Percentiles rank a stretch among this genome's conserved stretches.
phyloP scores from a whole-genome alignment of 2,329 filamentous ascomycete genomes.

The Lasiodiplodia citricola region DNA sequence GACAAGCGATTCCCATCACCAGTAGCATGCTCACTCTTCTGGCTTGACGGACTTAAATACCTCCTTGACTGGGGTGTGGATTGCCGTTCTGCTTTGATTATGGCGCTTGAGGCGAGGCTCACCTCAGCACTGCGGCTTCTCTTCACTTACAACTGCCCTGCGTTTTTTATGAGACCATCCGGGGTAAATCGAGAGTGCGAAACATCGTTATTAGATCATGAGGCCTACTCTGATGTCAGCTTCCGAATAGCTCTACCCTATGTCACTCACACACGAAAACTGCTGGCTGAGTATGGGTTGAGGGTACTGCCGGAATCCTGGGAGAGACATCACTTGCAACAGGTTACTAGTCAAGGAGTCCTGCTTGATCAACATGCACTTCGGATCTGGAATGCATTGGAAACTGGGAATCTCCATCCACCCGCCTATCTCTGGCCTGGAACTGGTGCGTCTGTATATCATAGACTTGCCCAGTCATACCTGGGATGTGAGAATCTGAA shows the following conservation, averaged over 20 bases:
- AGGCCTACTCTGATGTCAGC: too few species aligned
- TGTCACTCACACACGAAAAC: not conserved
- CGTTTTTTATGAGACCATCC: not conserved
- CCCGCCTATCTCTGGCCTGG: not conserved
- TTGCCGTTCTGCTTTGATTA: not conserved
- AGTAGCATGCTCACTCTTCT: not conserved
- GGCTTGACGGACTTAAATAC: not conserved
- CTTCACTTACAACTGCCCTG: not conserved
- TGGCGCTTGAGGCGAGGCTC: too few species aligned
- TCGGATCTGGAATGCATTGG: not conserved
- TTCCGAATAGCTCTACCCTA: not conserved
- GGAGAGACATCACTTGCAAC: not conserved
- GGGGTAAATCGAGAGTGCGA: too few species aligned
- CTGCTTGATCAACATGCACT: not conserved
- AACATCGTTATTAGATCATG: too few species aligned
- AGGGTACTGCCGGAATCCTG: not conserved
- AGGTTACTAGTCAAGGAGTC: accelerated
- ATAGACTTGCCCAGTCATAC: not conserved
- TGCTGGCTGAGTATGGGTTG: not conserved
- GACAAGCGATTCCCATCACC: not conserved
- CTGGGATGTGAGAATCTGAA: not conserved
- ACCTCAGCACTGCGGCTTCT: too few species aligned
- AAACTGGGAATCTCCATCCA: not conserved
- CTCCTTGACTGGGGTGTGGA: not conserved
- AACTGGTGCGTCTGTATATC: not conserved